A percentile compares a stretch with the other conserved stretches of the same genome.
These are phyloP conservation scores for Spathaspora boniae DNA, from an alignment of 805 yeast species.

Conservation along the genomic window DNA sequence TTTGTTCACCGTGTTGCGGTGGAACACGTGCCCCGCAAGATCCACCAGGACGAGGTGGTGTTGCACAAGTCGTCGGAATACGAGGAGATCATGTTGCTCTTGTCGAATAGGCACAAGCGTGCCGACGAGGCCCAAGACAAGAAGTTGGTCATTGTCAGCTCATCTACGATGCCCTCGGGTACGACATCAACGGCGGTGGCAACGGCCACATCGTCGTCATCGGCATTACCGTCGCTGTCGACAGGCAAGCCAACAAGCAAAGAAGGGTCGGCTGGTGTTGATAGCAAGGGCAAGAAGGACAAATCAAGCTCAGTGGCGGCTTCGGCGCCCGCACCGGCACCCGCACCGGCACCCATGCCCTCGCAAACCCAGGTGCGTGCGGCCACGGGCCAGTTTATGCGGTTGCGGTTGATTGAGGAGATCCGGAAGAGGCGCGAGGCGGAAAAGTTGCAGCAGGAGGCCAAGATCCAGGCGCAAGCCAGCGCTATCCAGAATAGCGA, in stretches of 20 bases:
- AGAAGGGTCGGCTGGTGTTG: conserved; percentile 27
- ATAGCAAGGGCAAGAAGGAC: conserved; percentile 24
- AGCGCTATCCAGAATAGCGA: conserved; percentile 8
- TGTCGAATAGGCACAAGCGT: conserved; percentile 37
- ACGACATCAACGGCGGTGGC: conserved; percentile 16
- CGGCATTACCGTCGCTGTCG: conserved; percentile 13
- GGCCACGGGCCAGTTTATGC: conserved; percentile 66
- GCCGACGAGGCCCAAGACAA: conserved; percentile 37
- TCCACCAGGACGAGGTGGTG: conserved; percentile 41
- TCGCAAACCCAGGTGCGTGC: conserved; percentile 13
- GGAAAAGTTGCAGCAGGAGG: conserved; percentile 40
- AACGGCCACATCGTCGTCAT: conserved; percentile 13
- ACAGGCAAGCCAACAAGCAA: conserved; percentile 15
- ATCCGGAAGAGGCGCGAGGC: conserved; percentile 62
- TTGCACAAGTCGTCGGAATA: conserved; percentile 73
- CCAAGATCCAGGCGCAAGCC: conserved; percentile 37
- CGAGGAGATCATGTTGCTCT: conserved; percentile 77
- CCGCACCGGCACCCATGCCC: conserved; percentile 9
- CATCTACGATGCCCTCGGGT: conserved; percentile 19
- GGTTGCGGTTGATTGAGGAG: conserved; percentile 86
- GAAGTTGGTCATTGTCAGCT: conserved; percentile 37
- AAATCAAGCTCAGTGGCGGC: conserved; percentile 12
- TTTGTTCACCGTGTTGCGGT: conserved; percentile 32
- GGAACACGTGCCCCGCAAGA: conserved; percentile 29
- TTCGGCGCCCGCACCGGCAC: conserved; percentile 16